Conservation (phyloP, 768 basidiomycete species). For the Mycena chlorophos region DNA sequence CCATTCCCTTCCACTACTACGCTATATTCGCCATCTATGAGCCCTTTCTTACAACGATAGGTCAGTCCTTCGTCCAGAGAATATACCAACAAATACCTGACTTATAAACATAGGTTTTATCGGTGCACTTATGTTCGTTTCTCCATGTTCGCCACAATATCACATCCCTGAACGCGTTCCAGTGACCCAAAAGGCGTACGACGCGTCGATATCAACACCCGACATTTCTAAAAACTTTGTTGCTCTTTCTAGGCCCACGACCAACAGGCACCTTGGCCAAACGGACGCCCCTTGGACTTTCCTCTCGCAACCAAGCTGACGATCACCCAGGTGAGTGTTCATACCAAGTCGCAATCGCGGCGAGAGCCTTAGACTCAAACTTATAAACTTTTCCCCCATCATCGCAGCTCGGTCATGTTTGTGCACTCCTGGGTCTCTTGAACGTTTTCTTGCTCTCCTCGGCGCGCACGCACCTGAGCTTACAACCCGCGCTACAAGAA, state of each 20-base stretch:
- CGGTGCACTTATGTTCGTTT: conserved; percentile 51
- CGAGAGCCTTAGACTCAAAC: conserved; percentile 59
- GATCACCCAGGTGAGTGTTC: neutral
- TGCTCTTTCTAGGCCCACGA: conserved; percentile 58
- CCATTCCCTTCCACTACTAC: conserved; percentile 74
- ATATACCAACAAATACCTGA: too few relatives aligned
- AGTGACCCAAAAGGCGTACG: conserved; percentile 67
- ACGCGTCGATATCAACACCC: conserved; percentile 4
- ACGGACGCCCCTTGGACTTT: conserved; percentile 44
- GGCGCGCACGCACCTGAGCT: conserved; percentile 57
- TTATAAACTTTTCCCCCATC: conserved; percentile 24
- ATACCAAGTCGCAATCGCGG: conserved; percentile 35
- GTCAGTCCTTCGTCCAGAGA: too few relatives aligned
- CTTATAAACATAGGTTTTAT: conserved; percentile 64
- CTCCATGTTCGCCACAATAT: conserved; percentile 20
- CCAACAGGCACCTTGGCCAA: conserved; percentile 73
- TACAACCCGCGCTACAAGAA: conserved; percentile 66
- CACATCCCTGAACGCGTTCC: conserved; percentile 9
- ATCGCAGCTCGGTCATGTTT: conserved; percentile 81
- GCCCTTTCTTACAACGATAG: conserved; percentile 61
- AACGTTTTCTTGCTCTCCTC: conserved; percentile 68
- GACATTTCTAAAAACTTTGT: conserved; percentile 9
- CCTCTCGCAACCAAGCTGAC: conserved; percentile 39
- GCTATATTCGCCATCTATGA: conserved; percentile 74
- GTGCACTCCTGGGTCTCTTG: conserved; percentile 69